Evolutionary conservation across 169 alveolate species (phyloP).

Genomic region (Cryptosporidium bovis): DNA sequence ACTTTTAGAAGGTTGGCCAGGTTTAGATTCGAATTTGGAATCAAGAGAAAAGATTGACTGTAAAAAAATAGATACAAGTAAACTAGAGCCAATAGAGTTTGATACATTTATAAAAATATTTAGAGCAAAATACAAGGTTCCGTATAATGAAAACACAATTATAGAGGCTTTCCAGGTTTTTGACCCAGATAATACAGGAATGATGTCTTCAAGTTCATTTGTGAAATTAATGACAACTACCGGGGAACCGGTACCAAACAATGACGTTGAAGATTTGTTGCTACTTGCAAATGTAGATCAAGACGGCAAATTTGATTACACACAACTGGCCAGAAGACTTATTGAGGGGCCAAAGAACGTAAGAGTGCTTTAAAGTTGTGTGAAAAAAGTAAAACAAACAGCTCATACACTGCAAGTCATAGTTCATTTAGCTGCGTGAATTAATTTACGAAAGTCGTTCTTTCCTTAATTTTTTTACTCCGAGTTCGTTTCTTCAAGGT

Average conservation of each 20-base stretch:
- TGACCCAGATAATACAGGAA: constrained; percentile 67
- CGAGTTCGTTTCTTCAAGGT: too few species aligned
- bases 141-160: constrained; percentile 45
- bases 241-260: constrained; percentile 60
- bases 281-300: constrained; percentile 60
- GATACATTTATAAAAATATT: constrained; percentile 61
- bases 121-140: constrained; percentile 60
- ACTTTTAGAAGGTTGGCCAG: constrained; percentile 62
- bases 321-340: constrained; percentile 65
- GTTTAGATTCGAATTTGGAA: constrained; percentile 7
- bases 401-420: too few species aligned
- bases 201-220: constrained; percentile 47
- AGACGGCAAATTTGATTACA: constrained; percentile 58
- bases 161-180: constrained; percentile 69
- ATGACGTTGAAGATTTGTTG: constrained; percentile 65
- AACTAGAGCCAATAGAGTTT: constrained; percentile 57
- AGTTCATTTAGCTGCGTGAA: too few species aligned
- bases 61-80: constrained; percentile 31
- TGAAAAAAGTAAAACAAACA: not conserved
- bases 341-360: constrained; percentile 72
- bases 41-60: not conserved
- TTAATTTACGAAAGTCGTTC: too few species aligned
- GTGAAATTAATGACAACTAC: constrained; percentile 60
- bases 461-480: too few species aligned
- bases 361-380: constrained; percentile 20